Evolutionary conservation across 345 rosid genomes (phyloP), one percentile per base, ranked within the genome.

Genomic region (Populus nigra): DNA sequence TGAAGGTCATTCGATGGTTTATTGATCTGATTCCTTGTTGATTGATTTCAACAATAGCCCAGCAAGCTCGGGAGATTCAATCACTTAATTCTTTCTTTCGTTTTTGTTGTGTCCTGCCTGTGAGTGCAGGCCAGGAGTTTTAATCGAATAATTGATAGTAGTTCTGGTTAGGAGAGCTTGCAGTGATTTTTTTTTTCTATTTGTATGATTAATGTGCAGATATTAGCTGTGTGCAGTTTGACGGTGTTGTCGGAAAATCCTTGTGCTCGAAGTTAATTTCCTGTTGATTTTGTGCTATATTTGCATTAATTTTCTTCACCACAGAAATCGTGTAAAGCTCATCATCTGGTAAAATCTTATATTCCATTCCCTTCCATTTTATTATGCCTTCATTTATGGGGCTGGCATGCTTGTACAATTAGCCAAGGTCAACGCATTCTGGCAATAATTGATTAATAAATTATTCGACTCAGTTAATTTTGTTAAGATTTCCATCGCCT

Each of bases 11-110:
- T 47, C 66, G 81, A 74, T 94, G 98, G 88, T 93, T 93, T 78
- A 89, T 78, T 41, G 72, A 90, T 16, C 90, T 86, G 80, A 90
- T 94, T 72, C 98, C 98, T 65, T 91, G 97, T 80, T 94, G 45
- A 67, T 20, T 23, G 23, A 10, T 1, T 33, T 5, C 27, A 6
- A 1, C 27, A 5, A 22, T 31, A 13, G 20, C 39, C 18, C 12
- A 20, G 9, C 23, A 59, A 59, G 22, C 23, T 59, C 7, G 8
- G 18, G 63, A 65, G 7, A 15, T 65, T 17, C 29, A 59, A n/a
- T 59, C 8, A 20, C 63, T 57, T 57, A 1, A 57, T 57, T 57
- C 25, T 57, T 33, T 33, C 5, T 33, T 33, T 33, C 35, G 4
- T 33, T 33, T 57, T 6, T 22, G 7, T 1, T 22, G 63, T 25